Percentiles rank a stretch among this genome's conserved stretches.
phyloP scores from a whole-genome alignment of 2,329 filamentous ascomycete species.

The Pseudodiploospora longispora region DNA sequence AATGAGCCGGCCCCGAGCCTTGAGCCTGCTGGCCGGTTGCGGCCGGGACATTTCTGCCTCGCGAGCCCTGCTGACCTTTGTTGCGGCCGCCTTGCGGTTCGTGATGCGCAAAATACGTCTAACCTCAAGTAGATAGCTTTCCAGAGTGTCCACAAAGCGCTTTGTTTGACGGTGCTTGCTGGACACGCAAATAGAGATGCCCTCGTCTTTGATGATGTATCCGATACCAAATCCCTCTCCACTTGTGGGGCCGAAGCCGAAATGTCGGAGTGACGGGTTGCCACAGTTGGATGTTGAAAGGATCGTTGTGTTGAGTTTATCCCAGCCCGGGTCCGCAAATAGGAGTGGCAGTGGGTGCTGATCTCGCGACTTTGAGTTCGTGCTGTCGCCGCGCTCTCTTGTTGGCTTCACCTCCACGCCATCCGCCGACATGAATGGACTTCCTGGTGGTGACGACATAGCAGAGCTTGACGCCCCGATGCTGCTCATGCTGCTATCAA shows the following conservation, averaged over 20 bases:
- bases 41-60: conserved; percentile 39
- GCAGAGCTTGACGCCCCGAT: conserved; percentile 57
- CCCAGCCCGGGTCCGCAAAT: conserved; percentile 86
- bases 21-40: conserved; percentile 42
- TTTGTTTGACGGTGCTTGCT: conserved; percentile 92
- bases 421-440: conserved; percentile 28
- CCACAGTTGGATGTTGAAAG: conserved; percentile 98
- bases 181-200: conserved; percentile 82
- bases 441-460: conserved; percentile 36
- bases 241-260: conserved; percentile 91
- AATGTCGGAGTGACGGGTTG: conserved; percentile 88
- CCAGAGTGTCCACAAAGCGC: conserved; percentile 81
- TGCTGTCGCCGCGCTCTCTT: conserved; percentile 46
- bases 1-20: conserved; percentile 67
- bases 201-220: conserved; percentile 83
- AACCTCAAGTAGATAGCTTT: conserved; percentile 86
- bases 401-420: conserved; percentile 26
- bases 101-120: conserved; percentile 72
- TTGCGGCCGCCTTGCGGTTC: conserved; percentile 33
- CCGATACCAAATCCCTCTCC: conserved; percentile 95
- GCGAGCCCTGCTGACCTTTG: conserved; percentile 42
- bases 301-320: conserved; percentile 89
- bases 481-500: conserved; percentile 44
- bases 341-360: conserved; percentile 59
- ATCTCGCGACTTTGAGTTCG: conserved; percentile 39